Base-by-base conservation (phyloP, 306 rosid species). In the Coriaria nepalensis region DNA sequence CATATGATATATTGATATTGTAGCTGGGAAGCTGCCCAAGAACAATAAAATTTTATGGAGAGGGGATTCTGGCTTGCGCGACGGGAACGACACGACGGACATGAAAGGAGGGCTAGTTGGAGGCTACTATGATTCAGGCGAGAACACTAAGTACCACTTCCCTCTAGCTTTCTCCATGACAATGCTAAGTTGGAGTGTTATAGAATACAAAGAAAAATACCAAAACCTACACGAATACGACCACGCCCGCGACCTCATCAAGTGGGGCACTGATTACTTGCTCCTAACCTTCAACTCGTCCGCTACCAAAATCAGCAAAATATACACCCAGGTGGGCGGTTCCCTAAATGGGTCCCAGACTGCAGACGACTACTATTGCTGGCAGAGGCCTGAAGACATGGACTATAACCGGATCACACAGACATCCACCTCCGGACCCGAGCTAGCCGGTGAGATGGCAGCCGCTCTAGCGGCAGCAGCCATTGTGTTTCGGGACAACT, bases 81-180 rank as follows among this genome's bases (percentile, higher is more conserved):
- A 84, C 45, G 92, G 87, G 13, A 55, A 59, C 0, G 78, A 66
- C 60, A 40, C 53, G 8, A 2, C 9, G 13, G 37, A 35, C 13
- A 9, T 52, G 12, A 40, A 80, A 71, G 53, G 73, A 13, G 63
- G 78, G 8, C 73, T 85, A 2, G 56, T 35, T 4, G 95, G 95
- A 2, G 95, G 95, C 12, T 80, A 85, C 47, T 80, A 85, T 6
- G 95, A 85, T 15, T 85, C 92, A 0, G 95, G 87, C 29, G 87
- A 84, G 71, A 80, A 81, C 11, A 40, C 68, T 0, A 85, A 85
- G 35, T 61, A 71, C 8, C 80, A 81, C 20, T 75, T 85, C 50
- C 84, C 95, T 5, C 40, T 85, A 64, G 93, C 87, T 5, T 85
- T 67, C 53, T 59, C 87, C 0, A 62, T 81, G 50, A 78, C 95